Evolutionary conservation across 495 filamentous ascomycete genomes (phyloP).

Genomic region (Hamigera avellanea): DNA sequence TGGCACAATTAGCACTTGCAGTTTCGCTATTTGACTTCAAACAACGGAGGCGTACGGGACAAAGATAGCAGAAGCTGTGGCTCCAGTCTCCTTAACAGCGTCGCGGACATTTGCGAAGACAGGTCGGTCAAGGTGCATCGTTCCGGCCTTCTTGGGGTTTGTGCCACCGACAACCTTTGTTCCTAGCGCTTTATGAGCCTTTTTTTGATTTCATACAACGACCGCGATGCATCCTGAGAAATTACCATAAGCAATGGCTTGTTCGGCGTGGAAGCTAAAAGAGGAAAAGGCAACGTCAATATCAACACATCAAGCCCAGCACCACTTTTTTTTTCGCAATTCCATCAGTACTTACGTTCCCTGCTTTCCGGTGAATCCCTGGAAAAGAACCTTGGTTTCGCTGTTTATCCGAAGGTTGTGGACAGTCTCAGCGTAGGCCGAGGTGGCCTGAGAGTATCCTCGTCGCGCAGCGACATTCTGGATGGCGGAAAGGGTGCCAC

Average conservation of each 20-base stretch:
- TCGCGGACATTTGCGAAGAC: constrained; percentile 87
- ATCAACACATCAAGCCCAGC: not conserved
- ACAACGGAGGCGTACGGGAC: constrained; percentile 58
- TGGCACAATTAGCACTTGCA: constrained; percentile 6
- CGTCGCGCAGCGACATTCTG: constrained; percentile 44
- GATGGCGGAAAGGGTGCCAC: constrained; percentile 36
- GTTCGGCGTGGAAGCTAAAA: constrained; percentile 84
- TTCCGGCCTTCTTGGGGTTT: constrained; percentile 96
- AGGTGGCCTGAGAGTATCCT: constrained; percentile 54
- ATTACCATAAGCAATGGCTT: constrained; percentile 95
- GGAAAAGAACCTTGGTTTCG: constrained; percentile 89
- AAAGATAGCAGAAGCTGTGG: constrained; percentile 89
- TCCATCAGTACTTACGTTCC: constrained; percentile 66
- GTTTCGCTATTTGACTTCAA: constrained; percentile 1
- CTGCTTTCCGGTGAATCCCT: constrained; percentile 97
- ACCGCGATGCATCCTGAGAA: constrained; percentile 1
- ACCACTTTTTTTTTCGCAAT: no score
- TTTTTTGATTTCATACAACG: constrained; percentile 8
- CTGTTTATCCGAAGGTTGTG: constrained; percentile 84
- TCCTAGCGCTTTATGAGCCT: constrained; percentile 43
- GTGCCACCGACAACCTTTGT: constrained; percentile 97
- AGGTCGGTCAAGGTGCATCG: constrained; percentile 76
- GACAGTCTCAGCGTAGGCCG: constrained; percentile 70
- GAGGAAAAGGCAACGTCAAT: constrained; percentile 30
- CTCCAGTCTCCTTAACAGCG: constrained; percentile 83